Conservation (phyloP, 2,329 filamentous ascomycete genomes). For the Hypoxylon sp. region DNA sequence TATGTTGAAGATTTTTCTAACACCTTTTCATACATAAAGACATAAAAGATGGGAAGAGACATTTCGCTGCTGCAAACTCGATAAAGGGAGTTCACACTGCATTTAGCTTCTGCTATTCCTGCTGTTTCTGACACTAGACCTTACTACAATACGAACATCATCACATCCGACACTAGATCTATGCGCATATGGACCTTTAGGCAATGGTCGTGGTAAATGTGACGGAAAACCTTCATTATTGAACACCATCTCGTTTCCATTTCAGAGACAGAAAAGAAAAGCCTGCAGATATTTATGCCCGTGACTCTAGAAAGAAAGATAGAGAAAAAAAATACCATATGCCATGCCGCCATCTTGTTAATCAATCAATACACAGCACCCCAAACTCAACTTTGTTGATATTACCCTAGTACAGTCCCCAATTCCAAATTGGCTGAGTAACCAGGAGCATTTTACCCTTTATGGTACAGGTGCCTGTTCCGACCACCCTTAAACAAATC, state of each 20-base stretch:
- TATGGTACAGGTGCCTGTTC: conserved; percentile 48
- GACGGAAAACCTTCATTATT: conserved; percentile 42
- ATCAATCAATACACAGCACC: conserved; percentile 49
- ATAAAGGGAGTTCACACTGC: not conserved
- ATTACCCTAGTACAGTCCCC: conserved; percentile 35
- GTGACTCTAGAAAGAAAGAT: conserved; percentile 47
- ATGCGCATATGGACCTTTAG: not conserved
- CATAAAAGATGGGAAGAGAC: too few relatives aligned
- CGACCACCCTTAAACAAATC: conserved; percentile 53
- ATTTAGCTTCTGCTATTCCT: conserved; percentile 14
- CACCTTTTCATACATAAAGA: too few relatives aligned
- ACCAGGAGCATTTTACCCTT: conserved; percentile 29
- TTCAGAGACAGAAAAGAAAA: conserved; percentile 39
- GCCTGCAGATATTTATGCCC: conserved; percentile 49
- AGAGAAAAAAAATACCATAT: conserved; percentile 44
- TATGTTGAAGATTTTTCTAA: too few relatives aligned
- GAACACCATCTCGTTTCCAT: conserved; percentile 47
- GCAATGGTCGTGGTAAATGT: conserved; percentile 25
- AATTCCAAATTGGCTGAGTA: conserved; percentile 40
- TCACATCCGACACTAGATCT: conserved; percentile 10
- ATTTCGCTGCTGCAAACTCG: not conserved
- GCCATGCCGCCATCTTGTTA: conserved; percentile 46
- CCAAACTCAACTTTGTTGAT: conserved; percentile 31
- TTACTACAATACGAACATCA: conserved; percentile 2
- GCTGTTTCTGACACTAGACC: conserved; percentile 7